Conservation (phyloP, 805 yeast species). For the Maudiozyma turicensis region DNA sequence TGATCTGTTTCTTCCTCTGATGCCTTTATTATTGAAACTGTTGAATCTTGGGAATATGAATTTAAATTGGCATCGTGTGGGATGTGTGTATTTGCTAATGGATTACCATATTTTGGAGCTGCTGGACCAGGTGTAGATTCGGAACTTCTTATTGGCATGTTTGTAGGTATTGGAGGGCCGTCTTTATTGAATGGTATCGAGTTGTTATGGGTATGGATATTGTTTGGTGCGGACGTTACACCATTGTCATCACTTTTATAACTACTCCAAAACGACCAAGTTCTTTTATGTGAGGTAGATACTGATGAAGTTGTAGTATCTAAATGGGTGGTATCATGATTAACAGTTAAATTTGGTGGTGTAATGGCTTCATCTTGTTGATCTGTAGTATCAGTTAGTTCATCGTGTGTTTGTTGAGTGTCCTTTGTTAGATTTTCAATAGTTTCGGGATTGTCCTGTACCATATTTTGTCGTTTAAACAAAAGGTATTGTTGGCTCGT, state of each 20-base stretch:
- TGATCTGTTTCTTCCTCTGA: constrained; percentile 3
- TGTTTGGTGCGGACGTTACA: background rate
- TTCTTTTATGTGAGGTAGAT: background rate
- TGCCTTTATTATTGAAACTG: background rate
- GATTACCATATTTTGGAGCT: constrained; percentile 1
- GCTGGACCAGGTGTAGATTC: background rate
- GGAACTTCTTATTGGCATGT: background rate
- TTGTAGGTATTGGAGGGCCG: background rate
- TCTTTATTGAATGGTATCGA: background rate
- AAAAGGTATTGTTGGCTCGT: no score
- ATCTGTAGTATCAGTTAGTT: no score
- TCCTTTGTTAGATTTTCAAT: no score
- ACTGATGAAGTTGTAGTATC: background rate
- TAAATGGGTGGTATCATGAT: background rate
- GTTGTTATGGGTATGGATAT: background rate
- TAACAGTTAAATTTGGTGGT: no score
- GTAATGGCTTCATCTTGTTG: no score
- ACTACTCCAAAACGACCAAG: constrained; percentile 10
- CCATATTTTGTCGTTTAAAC: no score
- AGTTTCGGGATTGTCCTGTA: no score
- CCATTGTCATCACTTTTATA: background rate
- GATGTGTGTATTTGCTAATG: constrained; percentile 12
- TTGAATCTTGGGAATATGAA: background rate
- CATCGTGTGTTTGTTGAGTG: no score
- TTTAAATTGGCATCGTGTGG: constrained; percentile 11